phyloP scores from a whole-genome alignment of 352 stramenopile genomes.

The Globisporangium paddicum region DNA sequence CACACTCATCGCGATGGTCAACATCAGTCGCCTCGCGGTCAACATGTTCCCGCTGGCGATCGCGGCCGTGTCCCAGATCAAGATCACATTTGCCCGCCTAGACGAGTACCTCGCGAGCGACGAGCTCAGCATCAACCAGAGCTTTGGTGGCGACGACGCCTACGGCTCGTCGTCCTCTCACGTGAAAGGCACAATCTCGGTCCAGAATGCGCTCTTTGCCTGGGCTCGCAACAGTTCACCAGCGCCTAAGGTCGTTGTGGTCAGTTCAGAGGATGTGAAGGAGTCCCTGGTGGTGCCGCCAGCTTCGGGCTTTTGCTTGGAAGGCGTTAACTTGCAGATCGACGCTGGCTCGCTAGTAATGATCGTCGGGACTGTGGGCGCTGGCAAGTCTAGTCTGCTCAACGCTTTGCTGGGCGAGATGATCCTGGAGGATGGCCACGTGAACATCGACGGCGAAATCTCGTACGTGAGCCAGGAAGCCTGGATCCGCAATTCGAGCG shows the following conservation, averaged over 20 bases:
- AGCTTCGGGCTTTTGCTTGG: conserved; percentile 16
- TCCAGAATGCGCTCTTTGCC: background rate
- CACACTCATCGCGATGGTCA: conserved; percentile 31
- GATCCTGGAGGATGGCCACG: too few relatives aligned
- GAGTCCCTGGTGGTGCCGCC: background rate
- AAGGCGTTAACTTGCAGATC: conserved; percentile 52
- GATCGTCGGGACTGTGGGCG: conserved; percentile 46
- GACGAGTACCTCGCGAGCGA: conserved; percentile 23
- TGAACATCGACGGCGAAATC: too few relatives aligned
- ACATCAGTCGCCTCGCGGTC: conserved; percentile 27
- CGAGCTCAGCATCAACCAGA: too few relatives aligned
- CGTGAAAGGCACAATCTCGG: too few relatives aligned
- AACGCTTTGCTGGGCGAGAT: conserved; percentile 52
- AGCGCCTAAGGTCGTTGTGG: background rate
- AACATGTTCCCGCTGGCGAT: conserved; percentile 23
- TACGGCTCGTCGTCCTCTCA: too few relatives aligned
- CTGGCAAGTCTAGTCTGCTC: conserved; percentile 53
- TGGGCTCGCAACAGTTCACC: too few relatives aligned
- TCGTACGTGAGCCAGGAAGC: conserved; percentile 88
- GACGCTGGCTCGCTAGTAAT: conserved; percentile 46
- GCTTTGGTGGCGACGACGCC: background rate
- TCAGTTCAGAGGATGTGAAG: background rate
- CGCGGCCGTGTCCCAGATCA: conserved; percentile 18
- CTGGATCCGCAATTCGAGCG: conserved; percentile 90
- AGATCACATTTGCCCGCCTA: conserved; percentile 20